Evolutionary conservation across 164 flowering plant species (phyloP).

Genomic region (Amborella trichopoda): DNA sequence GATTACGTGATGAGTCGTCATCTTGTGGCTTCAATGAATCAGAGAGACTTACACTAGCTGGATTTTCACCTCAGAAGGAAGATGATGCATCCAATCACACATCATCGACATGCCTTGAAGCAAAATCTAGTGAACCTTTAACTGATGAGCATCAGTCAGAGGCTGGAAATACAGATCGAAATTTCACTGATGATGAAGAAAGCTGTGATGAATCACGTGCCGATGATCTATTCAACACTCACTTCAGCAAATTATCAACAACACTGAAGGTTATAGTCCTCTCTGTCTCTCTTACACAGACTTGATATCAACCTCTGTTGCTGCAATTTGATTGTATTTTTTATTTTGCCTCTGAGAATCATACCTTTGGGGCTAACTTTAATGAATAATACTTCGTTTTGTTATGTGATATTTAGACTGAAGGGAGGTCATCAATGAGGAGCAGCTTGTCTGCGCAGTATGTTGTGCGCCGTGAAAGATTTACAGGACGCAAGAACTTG

Average conservation of each 20-base stretch:
- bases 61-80: not conserved
- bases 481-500: slow-evolving; percentile 19
- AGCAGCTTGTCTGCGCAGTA: slow-evolving; percentile 31
- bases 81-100: slow-evolving; percentile 2
- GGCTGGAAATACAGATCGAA: slow-evolving; percentile 5
- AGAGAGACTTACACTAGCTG: no score
- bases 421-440: slow-evolving; percentile 24
- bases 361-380: not conserved
- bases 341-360: not conserved
- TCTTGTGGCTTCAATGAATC: no score
- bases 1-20: no score
- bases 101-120: slow-evolving; percentile 4
- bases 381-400: not conserved
- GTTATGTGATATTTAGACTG: slow-evolving; percentile 15
- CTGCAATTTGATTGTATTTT: not conserved
- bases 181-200: slow-evolving; percentile 8
- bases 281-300: not conserved
- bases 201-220: slow-evolving; percentile 1
- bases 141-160: slow-evolving; percentile 4
- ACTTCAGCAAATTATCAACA: slow-evolving; percentile 34
- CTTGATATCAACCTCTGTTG: not conserved
- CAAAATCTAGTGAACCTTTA: not conserved
- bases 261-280: slow-evolving; percentile 23
- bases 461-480: slow-evolving; percentile 21
- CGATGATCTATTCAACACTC: slow-evolving; percentile 25